Percentiles rank a stretch among this genome's conserved stretches.
Conservation (phyloP, 2,329 filamentous ascomycete genomes). For the Talaromyces piceae region DNA sequence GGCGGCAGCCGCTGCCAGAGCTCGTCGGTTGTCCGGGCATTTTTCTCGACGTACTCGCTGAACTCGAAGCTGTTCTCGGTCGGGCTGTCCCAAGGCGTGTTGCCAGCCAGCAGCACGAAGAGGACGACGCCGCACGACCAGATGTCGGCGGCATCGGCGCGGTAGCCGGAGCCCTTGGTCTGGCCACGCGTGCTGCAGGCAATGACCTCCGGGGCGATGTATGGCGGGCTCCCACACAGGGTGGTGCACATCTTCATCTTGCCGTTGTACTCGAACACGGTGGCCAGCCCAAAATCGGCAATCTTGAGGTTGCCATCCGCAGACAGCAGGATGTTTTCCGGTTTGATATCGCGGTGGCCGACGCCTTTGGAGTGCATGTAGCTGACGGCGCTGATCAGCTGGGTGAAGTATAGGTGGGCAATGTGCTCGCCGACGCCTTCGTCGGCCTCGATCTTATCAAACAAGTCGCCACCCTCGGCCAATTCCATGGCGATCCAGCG, state of each 20-base stretch:
- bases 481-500: constrained; percentile 98
- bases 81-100: constrained; percentile 96
- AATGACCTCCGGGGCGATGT: constrained; percentile 90
- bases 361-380: constrained; percentile 97
- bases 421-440: constrained; percentile 91
- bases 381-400: constrained; percentile 80
- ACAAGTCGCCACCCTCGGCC: constrained; percentile 89
- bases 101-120: constrained; percentile 89
- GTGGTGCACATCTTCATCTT: constrained; percentile 74
- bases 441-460: constrained; percentile 99
- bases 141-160: constrained; percentile 75
- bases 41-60: constrained; percentile 72
- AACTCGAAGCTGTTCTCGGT: constrained; percentile 83
- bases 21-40: constrained; percentile 74
- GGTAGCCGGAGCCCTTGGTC: constrained; percentile 39
- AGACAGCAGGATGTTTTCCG: constrained; percentile 89
- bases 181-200: constrained; percentile 46
- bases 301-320: constrained; percentile 82
- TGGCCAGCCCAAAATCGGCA: constrained; percentile 93
- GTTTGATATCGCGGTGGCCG: constrained; percentile 84
- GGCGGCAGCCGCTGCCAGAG: constrained; percentile 74
- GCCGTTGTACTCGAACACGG: constrained; percentile 84
- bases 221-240: constrained; percentile 91
- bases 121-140: constrained; percentile 99
- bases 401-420: constrained; percentile 91